Percentiles rank a stretch among this genome's conserved stretches.
Evolutionary conservation across 306 rosid genomes (phyloP).

Genomic region (Senna tora): DNA sequence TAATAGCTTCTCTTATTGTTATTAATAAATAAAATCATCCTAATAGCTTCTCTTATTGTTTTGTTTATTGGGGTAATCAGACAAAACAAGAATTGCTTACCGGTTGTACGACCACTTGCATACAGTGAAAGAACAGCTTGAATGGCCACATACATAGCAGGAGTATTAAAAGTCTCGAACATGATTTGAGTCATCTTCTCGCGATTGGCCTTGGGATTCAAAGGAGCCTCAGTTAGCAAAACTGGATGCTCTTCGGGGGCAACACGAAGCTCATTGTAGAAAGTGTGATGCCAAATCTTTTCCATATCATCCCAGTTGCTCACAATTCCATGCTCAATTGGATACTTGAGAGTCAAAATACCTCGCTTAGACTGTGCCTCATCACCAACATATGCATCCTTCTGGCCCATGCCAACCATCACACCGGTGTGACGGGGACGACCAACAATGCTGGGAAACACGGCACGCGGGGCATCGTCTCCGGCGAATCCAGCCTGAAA

Average conservation of each 20-base stretch:
- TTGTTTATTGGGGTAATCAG: too few relatives aligned
- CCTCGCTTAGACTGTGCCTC: slow-evolving; percentile 99
- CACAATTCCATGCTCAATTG: slow-evolving; percentile 98
- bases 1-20: too few relatives aligned
- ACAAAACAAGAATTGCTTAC: slow-evolving; percentile 50
- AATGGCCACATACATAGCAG: slow-evolving; percentile 99
- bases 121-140: slow-evolving; percentile 98
- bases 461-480: slow-evolving; percentile 99
- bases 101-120: slow-evolving; percentile 99
- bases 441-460: slow-evolving; percentile 97
- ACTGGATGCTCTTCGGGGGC: slow-evolving; percentile 99
- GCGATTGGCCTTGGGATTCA: slow-evolving; percentile 97
- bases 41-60: too few relatives aligned
- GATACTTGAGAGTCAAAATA: slow-evolving; percentile 90
- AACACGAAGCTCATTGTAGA: slow-evolving; percentile 97
- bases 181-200: slow-evolving; percentile 99
- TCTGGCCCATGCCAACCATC: slow-evolving; percentile 99
- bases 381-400: slow-evolving; percentile 99
- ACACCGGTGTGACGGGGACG: slow-evolving; percentile 99
- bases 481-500: slow-evolving; percentile 98
- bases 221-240: slow-evolving; percentile 97
- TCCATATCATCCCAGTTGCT: slow-evolving; percentile 99
- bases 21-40: too few relatives aligned
- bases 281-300: slow-evolving; percentile 99
- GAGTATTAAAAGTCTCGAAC: slow-evolving; percentile 97